A percentile compares a stretch with the other conserved stretches of the same genome.
Evolutionary conservation across 495 filamentous ascomycete species (phyloP).

Genomic region (Lasiosphaeriaceae sp.): DNA sequence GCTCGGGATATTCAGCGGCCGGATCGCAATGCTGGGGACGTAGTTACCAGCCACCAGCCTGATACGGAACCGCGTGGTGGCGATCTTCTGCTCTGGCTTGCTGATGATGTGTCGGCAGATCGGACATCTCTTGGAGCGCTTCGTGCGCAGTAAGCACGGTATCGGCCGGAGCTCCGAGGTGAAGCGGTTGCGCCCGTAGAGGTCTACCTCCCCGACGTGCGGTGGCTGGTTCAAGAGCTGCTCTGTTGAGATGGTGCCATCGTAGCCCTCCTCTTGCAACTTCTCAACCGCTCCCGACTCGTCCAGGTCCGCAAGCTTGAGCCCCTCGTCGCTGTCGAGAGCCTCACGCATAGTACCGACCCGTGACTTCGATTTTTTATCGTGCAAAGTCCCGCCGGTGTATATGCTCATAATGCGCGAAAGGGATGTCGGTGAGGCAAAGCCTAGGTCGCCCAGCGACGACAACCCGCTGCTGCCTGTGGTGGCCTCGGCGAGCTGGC

Average conservation of each 20-base stretch:
- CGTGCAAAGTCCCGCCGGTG: conserved; percentile 55
- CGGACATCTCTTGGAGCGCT: conserved; percentile 87
- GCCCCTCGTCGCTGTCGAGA: conserved; percentile 61
- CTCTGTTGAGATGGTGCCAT: conserved; percentile 33
- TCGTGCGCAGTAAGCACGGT: conserved; percentile 77
- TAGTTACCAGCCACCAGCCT: conserved; percentile 83
- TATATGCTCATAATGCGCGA: conserved; percentile 91
- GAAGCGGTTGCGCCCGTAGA: conserved; percentile 55
- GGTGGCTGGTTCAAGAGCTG: conserved; percentile 39
- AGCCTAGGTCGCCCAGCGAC: conserved; percentile 58
- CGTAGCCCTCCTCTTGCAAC: conserved; percentile 40
- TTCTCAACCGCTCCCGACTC: conserved; percentile 48
- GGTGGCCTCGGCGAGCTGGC: conserved; percentile 59
- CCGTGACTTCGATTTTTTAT: conserved; percentile 66
- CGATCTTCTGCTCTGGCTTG: conserved; percentile 88
- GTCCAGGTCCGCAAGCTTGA: conserved; percentile 50
- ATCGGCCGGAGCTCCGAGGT: conserved; percentile 69
- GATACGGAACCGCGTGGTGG: conserved; percentile 82
- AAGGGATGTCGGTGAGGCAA: conserved; percentile 72
- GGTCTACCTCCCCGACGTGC: conserved; percentile 31
- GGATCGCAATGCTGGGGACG: conserved; percentile 74
- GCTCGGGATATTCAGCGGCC: conserved; percentile 53
- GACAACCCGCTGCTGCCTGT: conserved; percentile 49
- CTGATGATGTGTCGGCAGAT: conserved; percentile 91
- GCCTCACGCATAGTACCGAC: conserved; percentile 75